Evolutionary conservation across 2,329 filamentous ascomycete genomes (phyloP).

Genomic region (Trichoderma guizhouense): DNA sequence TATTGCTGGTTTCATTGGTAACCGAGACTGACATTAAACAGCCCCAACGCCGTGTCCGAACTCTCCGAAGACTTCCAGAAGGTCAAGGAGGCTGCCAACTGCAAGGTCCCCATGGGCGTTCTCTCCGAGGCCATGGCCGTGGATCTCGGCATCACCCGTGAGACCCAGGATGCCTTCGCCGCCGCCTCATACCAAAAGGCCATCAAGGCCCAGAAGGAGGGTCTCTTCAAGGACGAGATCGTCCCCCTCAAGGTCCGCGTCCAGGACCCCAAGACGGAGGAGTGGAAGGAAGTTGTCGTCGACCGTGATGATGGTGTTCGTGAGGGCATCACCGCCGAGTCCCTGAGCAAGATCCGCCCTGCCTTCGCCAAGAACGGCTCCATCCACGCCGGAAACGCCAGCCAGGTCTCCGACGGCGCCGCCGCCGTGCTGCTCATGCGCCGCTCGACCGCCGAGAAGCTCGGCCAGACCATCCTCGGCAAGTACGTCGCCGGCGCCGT

Average conservation of each 20-base stretch:
- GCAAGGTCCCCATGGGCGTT: slow-evolving; percentile 95
- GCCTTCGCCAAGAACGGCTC: slow-evolving; percentile 88
- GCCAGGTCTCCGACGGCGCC: slow-evolving; percentile 92
- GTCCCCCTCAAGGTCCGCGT: slow-evolving; percentile 80
- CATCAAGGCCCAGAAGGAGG: slow-evolving; percentile 74
- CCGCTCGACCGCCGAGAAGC: slow-evolving; percentile 81
- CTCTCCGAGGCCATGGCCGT: slow-evolving; percentile 94
- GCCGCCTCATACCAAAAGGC: slow-evolving; percentile 93
- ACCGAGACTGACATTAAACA: slow-evolving; percentile 30
- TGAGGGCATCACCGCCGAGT: slow-evolving; percentile 79
- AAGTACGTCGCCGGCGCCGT: slow-evolving; percentile 86
- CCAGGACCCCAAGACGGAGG: slow-evolving; percentile 85
- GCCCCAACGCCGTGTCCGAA: slow-evolving; percentile 80
- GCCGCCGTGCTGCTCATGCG: slow-evolving; percentile 95
- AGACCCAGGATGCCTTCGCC: slow-evolving; percentile 85
- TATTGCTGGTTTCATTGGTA: neutral
- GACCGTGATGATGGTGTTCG: slow-evolving; percentile 84
- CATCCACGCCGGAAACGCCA: slow-evolving; percentile 96
- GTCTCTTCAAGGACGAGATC: slow-evolving; percentile 93
- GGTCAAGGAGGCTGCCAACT: slow-evolving; percentile 81
- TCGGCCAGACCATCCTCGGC: slow-evolving; percentile 85
- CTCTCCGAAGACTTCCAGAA: slow-evolving; percentile 86
- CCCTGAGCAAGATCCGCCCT: slow-evolving; percentile 83
- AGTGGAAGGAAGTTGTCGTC: slow-evolving; percentile 80
- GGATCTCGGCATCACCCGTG: slow-evolving; percentile 69